Conservation (phyloP, 768 basidiomycete genomes). For the Pisolithus albus region DNA sequence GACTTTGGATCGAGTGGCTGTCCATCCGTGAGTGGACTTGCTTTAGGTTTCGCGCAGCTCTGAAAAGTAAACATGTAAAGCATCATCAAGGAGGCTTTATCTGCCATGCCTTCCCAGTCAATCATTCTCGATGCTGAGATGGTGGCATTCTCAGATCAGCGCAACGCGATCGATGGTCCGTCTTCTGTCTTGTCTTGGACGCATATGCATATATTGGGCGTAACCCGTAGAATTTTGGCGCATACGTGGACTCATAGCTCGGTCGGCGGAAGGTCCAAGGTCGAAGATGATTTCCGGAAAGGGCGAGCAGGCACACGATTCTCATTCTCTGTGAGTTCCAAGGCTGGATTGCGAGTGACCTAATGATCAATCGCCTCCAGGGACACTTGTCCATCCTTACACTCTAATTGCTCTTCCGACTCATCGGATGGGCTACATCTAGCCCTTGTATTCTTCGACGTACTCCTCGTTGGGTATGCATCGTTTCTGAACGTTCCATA, state of each 20-base stretch:
- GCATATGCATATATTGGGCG: neutral
- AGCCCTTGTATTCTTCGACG: slow-evolving; percentile 82
- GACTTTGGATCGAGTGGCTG: slow-evolving; percentile 64
- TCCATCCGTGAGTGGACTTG: slow-evolving; percentile 39
- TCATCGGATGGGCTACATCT: slow-evolving; percentile 44
- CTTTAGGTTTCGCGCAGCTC: neutral
- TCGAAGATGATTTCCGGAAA: slow-evolving; percentile 18
- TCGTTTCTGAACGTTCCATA: slow-evolving; percentile 56
- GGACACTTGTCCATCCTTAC: slow-evolving; percentile 36
- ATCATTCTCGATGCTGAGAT: slow-evolving; percentile 81
- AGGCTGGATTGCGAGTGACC: neutral
- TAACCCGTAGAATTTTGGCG: slow-evolving; percentile 64
- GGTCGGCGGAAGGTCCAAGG: slow-evolving; percentile 52
- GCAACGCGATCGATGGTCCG: slow-evolving; percentile 61
- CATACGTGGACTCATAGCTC: slow-evolving; percentile 53
- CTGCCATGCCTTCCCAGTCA: slow-evolving; percentile 32
- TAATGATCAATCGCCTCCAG: slow-evolving; percentile 6
- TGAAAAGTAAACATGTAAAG: slow-evolving; percentile 23
- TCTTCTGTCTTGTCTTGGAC: slow-evolving; percentile 6
- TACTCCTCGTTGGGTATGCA: slow-evolving; percentile 60
- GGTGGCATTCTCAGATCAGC: slow-evolving; percentile 67
- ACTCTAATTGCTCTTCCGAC: slow-evolving; percentile 31
- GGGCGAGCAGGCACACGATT: slow-evolving; percentile 15
- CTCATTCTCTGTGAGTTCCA: slow-evolving; percentile 15
- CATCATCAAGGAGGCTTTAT: slow-evolving; percentile 56